These are phyloP conservation scores for Paramecium biaurelia DNA, from an alignment of 73 alveolate species.

Conservation along the genomic window DNA sequence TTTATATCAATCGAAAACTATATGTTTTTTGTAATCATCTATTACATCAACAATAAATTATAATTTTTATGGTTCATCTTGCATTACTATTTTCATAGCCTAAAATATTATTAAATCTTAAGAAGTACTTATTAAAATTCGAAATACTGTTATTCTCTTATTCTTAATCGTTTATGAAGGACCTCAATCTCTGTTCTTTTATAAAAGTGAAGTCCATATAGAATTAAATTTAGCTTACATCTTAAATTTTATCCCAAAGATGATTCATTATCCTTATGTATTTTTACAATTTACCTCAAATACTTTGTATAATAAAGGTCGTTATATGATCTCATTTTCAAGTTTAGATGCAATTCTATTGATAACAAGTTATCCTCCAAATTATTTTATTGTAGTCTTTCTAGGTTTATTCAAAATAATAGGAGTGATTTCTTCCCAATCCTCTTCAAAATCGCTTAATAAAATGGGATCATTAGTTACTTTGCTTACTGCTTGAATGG, in stretches of 20 bases:
- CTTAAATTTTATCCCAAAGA: neutral
- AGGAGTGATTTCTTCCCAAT: constrained; percentile 36
- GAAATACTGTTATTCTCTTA: neutral
- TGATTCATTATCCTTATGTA: neutral
- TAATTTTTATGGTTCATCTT: neutral
- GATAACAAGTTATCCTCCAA: constrained; percentile 7
- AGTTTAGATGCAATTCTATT: neutral
- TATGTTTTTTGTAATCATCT: constrained; percentile 32
- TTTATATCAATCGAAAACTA: constrained; percentile 19
- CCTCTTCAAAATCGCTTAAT: constrained; percentile 24
- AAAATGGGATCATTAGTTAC: neutral
- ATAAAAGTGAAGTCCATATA: constrained; percentile 9
- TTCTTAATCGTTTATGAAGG: constrained; percentile 1
- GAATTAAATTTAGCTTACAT: constrained; percentile 20
- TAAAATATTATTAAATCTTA: neutral
- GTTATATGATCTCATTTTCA: neutral
- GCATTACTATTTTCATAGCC: neutral
- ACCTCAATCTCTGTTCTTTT: constrained; percentile 41
- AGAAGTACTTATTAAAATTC: neutral
- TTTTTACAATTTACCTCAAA: neutral
- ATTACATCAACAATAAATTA: neutral
- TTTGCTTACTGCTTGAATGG: neutral
- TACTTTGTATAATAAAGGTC: neutral
- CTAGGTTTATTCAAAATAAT: neutral
- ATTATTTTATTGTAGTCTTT: neutral